These are phyloP conservation scores for Lipomyces mesembrius DNA, from an alignment of 805 yeast species.

Conservation along the genomic window DNA sequence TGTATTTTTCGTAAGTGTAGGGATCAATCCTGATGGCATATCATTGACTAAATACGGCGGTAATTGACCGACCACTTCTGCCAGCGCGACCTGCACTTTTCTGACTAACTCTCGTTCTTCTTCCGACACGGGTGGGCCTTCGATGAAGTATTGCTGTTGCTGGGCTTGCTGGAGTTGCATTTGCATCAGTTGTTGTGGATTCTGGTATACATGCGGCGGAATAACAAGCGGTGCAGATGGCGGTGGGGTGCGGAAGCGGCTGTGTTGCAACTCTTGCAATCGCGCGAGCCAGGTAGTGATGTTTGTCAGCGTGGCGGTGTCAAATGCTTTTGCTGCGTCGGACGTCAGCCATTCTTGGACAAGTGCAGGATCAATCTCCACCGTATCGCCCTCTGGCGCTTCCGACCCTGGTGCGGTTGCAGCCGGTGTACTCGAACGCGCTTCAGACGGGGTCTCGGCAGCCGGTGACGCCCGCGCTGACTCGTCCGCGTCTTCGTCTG, in stretches of 20 bases:
- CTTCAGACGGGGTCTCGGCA: constrained; percentile 9
- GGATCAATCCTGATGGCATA: constrained; percentile 31
- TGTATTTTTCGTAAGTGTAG: constrained; percentile 23
- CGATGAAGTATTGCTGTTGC: constrained; percentile 19
- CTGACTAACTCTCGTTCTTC: constrained; percentile 45
- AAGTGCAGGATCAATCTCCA: constrained; percentile 30
- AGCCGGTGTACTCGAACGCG: constrained; percentile 3
- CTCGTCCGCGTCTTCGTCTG: constrained; percentile 7
- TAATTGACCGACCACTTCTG: constrained; percentile 19
- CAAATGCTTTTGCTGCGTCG: constrained; percentile 32
- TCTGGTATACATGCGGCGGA: constrained; percentile 37
- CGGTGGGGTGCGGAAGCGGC: constrained; percentile 47
- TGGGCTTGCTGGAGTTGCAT: constrained; percentile 39
- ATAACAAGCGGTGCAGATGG: constrained; percentile 36
- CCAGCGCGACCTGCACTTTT: constrained; percentile 21
- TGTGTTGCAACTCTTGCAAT: constrained; percentile 56
- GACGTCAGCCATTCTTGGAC: constrained; percentile 22
- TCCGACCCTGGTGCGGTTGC: constrained; percentile 32
- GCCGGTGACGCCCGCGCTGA: constrained; percentile 6
- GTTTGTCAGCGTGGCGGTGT: constrained; percentile 47
- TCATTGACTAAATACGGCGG: constrained; percentile 35
- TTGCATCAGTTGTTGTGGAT: constrained; percentile 22
- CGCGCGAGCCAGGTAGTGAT: constrained; percentile 55
- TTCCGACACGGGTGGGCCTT: constrained; percentile 38
- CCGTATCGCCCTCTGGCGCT: constrained; percentile 26